Evolutionary conservation across 2,329 filamentous ascomycete species (phyloP).

Genomic region (Fusarium poae): DNA sequence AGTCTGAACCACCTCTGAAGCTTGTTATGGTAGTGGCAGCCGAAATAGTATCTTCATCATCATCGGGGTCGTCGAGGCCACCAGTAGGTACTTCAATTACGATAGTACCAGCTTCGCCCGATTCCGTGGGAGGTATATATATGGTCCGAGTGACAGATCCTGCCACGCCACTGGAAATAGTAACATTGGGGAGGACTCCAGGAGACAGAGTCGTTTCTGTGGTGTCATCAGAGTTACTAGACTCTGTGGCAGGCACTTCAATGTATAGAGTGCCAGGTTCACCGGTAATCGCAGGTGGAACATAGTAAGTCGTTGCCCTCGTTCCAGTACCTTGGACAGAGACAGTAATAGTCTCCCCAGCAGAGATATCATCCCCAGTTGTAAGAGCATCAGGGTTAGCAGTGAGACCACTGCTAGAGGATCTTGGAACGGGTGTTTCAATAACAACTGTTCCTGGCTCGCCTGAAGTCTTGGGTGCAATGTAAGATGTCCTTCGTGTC

Average conservation of each 20-base stretch:
- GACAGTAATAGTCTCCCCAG: neutral
- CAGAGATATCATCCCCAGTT: neutral
- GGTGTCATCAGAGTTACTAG: neutral
- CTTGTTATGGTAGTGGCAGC: constrained; percentile 3
- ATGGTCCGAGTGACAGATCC: constrained; percentile 3
- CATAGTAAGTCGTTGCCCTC: neutral
- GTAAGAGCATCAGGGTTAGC: neutral
- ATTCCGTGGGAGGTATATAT: constrained; percentile 11
- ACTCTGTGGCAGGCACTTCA: neutral
- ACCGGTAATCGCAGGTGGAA: neutral
- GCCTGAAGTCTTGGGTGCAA: neutral
- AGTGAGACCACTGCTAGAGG: neutral
- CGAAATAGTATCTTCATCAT: neutral
- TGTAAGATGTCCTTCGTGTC: neutral
- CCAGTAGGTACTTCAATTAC: constrained; percentile 13
- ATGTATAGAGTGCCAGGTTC: constrained; percentile 13
- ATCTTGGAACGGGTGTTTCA: neutral
- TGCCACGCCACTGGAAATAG: neutral
- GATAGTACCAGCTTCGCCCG: constrained; percentile 12
- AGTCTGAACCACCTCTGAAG: neutral
- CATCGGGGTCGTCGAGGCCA: neutral
- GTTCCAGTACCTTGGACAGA: neutral
- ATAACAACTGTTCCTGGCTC: constrained; percentile 25
- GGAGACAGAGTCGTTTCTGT: neutral
- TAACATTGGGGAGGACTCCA: neutral